Evolutionary conservation across 495 filamentous ascomycete species (phyloP).

Genomic region (Penicillium cosmopolitanum): DNA sequence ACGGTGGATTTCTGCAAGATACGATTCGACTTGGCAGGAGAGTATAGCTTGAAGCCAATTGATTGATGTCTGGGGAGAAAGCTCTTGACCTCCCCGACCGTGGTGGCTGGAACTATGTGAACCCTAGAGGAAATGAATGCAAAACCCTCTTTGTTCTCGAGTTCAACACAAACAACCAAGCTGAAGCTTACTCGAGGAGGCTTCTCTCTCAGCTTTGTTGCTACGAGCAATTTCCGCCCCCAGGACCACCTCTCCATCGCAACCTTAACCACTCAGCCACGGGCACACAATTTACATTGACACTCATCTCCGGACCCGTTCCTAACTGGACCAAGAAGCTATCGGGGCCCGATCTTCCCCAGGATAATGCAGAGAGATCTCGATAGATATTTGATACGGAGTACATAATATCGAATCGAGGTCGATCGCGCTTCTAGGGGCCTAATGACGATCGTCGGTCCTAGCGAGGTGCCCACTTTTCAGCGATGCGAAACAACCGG

Average conservation of each 20-base stretch:
- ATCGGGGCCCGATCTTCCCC: not conserved
- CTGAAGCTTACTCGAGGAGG: not conserved
- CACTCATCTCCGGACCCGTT: constrained; percentile 5
- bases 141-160: not conserved
- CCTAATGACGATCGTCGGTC: constrained; percentile 27
- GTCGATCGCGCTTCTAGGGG: constrained; percentile 7
- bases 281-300: not conserved
- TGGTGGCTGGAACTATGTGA: not conserved
- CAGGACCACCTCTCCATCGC: not conserved
- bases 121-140: not conserved
- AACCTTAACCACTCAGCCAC: constrained; percentile 3
- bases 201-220: not conserved
- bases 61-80: not conserved
- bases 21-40: not conserved
- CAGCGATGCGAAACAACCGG: constrained; percentile 28
- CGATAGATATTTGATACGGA: not conserved
- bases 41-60: not conserved
- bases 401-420: constrained; percentile 5
- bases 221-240: not conserved
- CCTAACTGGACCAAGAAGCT: not conserved
- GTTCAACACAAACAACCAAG: not conserved
- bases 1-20: not conserved
- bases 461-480: constrained; percentile 26
- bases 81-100: not conserved
- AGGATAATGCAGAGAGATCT: constrained; percentile 9